These are phyloP conservation scores for Syncephalastrum racemosum DNA, from an alignment of 371 early-diverging fungal genomes.

Conservation along the genomic window DNA sequence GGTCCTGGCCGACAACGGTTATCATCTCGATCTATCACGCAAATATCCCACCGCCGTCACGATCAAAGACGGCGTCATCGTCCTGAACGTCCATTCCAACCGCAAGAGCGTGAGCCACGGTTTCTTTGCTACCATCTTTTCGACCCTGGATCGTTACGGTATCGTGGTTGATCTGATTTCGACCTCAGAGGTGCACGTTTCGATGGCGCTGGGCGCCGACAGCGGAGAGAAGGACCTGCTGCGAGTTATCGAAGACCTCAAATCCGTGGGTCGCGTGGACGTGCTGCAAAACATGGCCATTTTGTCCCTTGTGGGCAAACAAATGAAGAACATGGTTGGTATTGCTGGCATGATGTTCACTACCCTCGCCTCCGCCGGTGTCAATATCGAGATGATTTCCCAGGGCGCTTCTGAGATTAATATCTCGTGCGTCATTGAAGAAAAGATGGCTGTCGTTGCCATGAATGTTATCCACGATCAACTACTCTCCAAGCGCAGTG, in stretches of 20 bases:
- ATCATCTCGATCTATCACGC: constrained; percentile 67
- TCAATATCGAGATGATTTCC: constrained; percentile 98
- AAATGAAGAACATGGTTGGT: constrained; percentile 97
- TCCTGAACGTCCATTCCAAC: constrained; percentile 94
- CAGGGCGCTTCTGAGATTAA: constrained; percentile 98
- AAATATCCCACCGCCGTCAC: constrained; percentile 95
- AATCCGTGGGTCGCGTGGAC: constrained; percentile 49
- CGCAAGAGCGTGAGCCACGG: constrained; percentile 93
- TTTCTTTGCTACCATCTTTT: constrained; percentile 93
- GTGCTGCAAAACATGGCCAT: constrained; percentile 87
- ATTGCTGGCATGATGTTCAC: constrained; percentile 93
- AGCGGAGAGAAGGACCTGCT: constrained; percentile 62
- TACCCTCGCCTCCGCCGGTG: constrained; percentile 81
- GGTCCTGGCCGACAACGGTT: constrained; percentile 72
- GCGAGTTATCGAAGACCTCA: constrained; percentile 61
- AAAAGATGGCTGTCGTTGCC: constrained; percentile 68
- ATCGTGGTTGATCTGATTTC: constrained; percentile 95
- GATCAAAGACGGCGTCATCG: constrained; percentile 91
- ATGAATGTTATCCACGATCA: constrained; percentile 88
- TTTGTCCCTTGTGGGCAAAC: constrained; percentile 92
- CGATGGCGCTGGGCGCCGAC: constrained; percentile 88
- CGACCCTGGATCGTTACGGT: constrained; percentile 83
- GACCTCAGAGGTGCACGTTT: constrained; percentile 94
- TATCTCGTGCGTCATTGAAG: constrained; percentile 94
- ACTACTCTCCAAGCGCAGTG: constrained; percentile 33